phyloP scores from a whole-genome alignment of 805 yeast species.

The Candida xiaguanensis region DNA sequence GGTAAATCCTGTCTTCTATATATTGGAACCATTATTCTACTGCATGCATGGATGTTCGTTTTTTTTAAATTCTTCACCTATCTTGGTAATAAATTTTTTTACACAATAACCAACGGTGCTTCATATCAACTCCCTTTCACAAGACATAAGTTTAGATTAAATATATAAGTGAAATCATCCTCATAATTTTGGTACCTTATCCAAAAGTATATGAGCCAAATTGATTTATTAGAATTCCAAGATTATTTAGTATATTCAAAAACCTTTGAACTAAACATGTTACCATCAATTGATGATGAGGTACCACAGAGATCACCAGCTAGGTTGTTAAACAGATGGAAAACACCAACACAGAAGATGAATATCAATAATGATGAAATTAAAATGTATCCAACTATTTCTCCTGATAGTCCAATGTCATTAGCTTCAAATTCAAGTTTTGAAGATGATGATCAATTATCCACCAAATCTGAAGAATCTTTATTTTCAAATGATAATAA shows the following conservation, averaged over 20 bases:
- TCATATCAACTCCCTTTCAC: background rate
- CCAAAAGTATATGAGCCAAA: conserved; percentile 1
- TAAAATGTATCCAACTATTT: too few species aligned
- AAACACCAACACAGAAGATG: background rate
- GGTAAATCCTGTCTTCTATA: background rate
- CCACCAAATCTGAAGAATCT: conserved; percentile 1
- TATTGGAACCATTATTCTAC: background rate
- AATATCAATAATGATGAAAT: background rate
- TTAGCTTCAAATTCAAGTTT: conserved; percentile 3
- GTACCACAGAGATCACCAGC: conserved; percentile 15
- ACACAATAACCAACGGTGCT: background rate
- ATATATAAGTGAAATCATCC: too few species aligned
- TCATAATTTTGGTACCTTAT: too few species aligned
- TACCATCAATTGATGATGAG: background rate
- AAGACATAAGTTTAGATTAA: background rate
- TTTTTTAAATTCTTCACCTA: background rate
- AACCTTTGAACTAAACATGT: background rate
- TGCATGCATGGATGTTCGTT: background rate
- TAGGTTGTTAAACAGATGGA: conserved; percentile 10
- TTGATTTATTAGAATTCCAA: conserved; percentile 4
- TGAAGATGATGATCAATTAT: conserved; percentile 1
- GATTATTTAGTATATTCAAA: conserved; percentile 6
- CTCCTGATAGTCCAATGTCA: background rate
- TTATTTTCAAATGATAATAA: conserved; percentile 1
- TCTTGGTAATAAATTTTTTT: background rate